phyloP scores from a whole-genome alignment of 1,284 basidiomycete genomes.

The Inonotus obliquus region DNA sequence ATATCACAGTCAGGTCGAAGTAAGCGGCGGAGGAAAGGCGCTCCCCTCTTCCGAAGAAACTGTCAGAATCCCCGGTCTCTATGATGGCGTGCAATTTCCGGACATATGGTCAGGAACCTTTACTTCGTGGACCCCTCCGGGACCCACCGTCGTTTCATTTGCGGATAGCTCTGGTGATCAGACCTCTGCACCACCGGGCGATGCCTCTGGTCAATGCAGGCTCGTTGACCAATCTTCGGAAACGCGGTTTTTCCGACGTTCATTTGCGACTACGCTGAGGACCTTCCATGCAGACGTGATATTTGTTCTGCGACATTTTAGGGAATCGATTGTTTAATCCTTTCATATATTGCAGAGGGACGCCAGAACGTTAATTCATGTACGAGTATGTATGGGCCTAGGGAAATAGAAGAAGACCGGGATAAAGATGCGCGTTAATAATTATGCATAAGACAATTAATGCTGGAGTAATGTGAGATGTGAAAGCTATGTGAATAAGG shows the following conservation, averaged over 20 bases:
- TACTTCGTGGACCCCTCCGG: slow-evolving; percentile 8
- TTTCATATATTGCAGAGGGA: neutral
- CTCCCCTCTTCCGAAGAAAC: slow-evolving; percentile 24
- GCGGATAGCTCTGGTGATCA: slow-evolving; percentile 5
- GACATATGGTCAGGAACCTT: slow-evolving; percentile 13
- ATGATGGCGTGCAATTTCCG: slow-evolving; percentile 14
- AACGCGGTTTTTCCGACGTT: neutral
- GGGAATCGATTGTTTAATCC: neutral
- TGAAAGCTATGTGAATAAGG: neutral
- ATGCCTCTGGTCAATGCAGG: slow-evolving; percentile 1
- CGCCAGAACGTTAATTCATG: neutral
- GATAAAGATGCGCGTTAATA: slow-evolving; percentile 5
- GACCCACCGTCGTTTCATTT: slow-evolving; percentile 14
- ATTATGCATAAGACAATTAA: slow-evolving; percentile 13
- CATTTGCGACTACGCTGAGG: neutral
- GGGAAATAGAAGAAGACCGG: neutral
- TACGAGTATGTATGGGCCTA: neutral
- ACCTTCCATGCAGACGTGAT: neutral
- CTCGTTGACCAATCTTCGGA: neutral
- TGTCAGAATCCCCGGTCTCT: slow-evolving; percentile 15
- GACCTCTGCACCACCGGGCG: neutral
- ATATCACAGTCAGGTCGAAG: slow-evolving; percentile 31
- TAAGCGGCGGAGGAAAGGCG: slow-evolving; percentile 30
- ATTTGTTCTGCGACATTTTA: slow-evolving; percentile 3
- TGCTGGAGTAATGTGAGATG: neutral